Evolutionary conservation across 208 protist genomes (phyloP).

Genomic region (Trypanosomatidae sp.): DNA sequence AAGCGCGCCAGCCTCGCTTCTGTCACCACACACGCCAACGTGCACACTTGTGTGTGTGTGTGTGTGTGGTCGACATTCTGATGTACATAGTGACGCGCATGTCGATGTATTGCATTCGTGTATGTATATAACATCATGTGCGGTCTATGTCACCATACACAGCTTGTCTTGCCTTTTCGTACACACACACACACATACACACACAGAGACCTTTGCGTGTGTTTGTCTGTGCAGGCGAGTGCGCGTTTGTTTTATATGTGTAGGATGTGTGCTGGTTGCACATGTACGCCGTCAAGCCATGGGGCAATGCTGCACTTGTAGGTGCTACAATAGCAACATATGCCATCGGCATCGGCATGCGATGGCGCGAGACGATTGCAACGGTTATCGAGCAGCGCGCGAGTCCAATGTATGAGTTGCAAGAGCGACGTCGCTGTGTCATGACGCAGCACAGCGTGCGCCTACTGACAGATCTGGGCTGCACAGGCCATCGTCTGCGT

Average conservation of each 20-base stretch:
- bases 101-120: too few species aligned
- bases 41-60: background rate
- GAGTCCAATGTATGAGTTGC: constrained; percentile 32
- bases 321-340: constrained; percentile 52
- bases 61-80: background rate
- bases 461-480: constrained; percentile 57
- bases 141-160: too few species aligned
- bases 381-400: constrained; percentile 36
- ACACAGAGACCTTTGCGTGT: too few species aligned
- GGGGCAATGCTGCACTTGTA: constrained; percentile 60
- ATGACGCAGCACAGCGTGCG: constrained; percentile 52
- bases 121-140: too few species aligned
- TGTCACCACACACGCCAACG: background rate
- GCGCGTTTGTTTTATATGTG: too few species aligned
- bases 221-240: too few species aligned
- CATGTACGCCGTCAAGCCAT: constrained; percentile 85
- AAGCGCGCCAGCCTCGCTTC: background rate
- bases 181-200: too few species aligned
- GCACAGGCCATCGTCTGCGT: constrained; percentile 25
- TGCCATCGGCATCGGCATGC: constrained; percentile 77
- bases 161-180: too few species aligned
- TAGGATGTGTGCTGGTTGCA: too few species aligned
- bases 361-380: constrained; percentile 67
- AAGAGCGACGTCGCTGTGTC: constrained; percentile 32
- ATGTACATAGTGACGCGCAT: background rate